Base-by-base conservation (phyloP, 495 filamentous ascomycete species). In the Oidiodendron maius region DNA sequence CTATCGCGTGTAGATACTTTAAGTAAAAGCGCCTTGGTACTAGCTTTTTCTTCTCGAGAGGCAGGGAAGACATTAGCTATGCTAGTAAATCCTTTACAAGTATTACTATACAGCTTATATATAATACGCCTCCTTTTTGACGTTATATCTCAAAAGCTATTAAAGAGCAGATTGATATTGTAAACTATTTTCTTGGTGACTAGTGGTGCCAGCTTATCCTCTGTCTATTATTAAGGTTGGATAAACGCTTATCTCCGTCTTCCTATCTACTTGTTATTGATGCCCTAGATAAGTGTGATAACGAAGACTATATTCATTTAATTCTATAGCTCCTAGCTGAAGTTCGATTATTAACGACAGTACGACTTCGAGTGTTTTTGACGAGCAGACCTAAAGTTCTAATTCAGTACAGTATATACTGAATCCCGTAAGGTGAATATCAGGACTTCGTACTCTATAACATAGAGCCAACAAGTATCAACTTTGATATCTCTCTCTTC, bases 321-420 rank as follows among this genome's bases (percentile, higher is more conserved):
- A 51, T 58, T 42, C 24, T n/a, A n/a, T n/a, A n/a, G n/a, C n/a
- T n/a, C n/a, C n/a, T n/a, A n/a, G n/a, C n/a, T n/a, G n/a, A n/a
- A 48, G 47, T 48, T 37, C 53, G 47, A 47, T 51, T 38, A 40
- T 52, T 46, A 32, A 25, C 20, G 50, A 51, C 1, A 3, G 40
- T 58, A 25, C 50, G 18, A 30, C 22, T 55, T n/a, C 52, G 50
- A n/a, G n/a, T n/a, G n/a, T n/a, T n/a, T n/a, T n/a, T n/a, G n/a
- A n/a, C 65, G 5, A 68, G 65, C 55, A 53, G 61, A 46, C 63
- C 63, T 16, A 61, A 63, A 44, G 34, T 56, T 23, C 58, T 44
- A 0, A 60, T 65, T 25, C 56, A 32, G 16, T 32, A 47, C 21
- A 22, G 34, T 4, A 28, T 28, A 28, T 13, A 25, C 4, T 3